Evolutionary conservation across 257 asterid genomes (phyloP), one percentile per base, ranked within the genome.

Genomic region (Avicennia marina): DNA sequence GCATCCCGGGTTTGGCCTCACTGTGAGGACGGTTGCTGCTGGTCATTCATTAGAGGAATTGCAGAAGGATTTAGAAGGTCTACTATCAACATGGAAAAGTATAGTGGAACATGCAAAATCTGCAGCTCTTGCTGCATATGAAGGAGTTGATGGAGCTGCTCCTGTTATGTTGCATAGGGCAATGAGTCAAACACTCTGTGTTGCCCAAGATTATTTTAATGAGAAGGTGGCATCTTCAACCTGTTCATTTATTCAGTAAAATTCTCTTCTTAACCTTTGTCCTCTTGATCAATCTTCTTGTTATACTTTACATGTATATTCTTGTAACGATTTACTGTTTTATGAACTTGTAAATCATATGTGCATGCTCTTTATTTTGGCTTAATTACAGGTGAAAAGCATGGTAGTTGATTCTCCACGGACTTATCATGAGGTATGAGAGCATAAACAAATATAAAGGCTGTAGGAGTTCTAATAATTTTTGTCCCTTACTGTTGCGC

Each of bases 101-200:
- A 84, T 86, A 57, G 70, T 71, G 66, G 98, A 86, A 66, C 86
- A 93, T 73, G 98, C 96, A 53, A 86, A 75, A 68, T 89, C 95
- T 63, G 88, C 97, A 11, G 89, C 96, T 67, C 98, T 93, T 72
- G 98, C 97, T 66, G 95, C 97, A 41, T 91, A 89, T 60, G 98
- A 89, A 86, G 97, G 97, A 41, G 79, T 93, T 66, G 85, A 86
- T 51, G 98, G 95, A 69, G 95, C 98, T 67, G 72, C 86, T 72
- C 98, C 98, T 46, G 80, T 74, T 76, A 64, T 89, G 78, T 74
- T 93, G 78, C 97, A 93, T 69, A 81, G 77, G 65, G 97, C 97
- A 49, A 88, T 86, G 97, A 93, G 90, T 38, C 90, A 93, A 75
- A 93, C 98, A 40, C 97, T 89, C 56, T 81, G 86, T 4, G 87